Conservation (phyloP, 768 basidiomycete species). For the Pleurotus giganteus region DNA sequence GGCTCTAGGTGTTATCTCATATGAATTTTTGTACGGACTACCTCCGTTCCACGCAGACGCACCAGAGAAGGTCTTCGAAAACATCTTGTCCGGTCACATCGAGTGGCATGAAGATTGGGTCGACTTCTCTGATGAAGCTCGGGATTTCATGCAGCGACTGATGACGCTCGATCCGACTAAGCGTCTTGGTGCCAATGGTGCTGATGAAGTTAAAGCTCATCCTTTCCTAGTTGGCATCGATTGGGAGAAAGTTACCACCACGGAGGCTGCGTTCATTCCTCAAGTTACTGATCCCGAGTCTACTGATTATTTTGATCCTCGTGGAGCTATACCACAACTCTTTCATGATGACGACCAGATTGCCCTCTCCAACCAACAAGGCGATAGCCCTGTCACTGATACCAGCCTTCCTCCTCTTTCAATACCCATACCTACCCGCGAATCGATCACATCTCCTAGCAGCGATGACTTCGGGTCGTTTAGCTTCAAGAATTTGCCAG, state of each 20-base stretch:
- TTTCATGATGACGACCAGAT: conserved; percentile 88
- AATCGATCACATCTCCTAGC: conserved; percentile 47
- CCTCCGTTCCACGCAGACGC: conserved; percentile 98
- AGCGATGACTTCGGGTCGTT: conserved; percentile 96
- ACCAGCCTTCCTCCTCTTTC: conserved; percentile 39
- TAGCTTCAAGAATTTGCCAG: conserved; percentile 95
- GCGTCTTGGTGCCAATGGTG: conserved; percentile 83
- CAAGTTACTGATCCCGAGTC: conserved; percentile 95
- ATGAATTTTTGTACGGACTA: conserved; percentile 95
- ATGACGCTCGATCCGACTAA: conserved; percentile 76
- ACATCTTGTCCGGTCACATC: conserved; percentile 90
- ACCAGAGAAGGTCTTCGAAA: conserved; percentile 97
- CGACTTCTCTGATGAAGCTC: conserved; percentile 80
- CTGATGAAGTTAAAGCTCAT: conserved; percentile 90
- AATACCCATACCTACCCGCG: conserved; percentile 43
- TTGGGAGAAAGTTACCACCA: conserved; percentile 87
- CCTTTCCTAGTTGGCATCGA: conserved; percentile 89
- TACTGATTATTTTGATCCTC: conserved; percentile 99
- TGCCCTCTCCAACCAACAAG: conserved; percentile 47
- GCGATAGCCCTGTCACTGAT: conserved; percentile 43
- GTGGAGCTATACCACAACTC: conserved; percentile 86
- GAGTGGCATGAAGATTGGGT: conserved; percentile 97
- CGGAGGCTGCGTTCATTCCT: conserved; percentile 93
- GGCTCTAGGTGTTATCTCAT: conserved; percentile 97
- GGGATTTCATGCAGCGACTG: conserved; percentile 86